Conservation (phyloP, 495 filamentous ascomycete species). For the Penicillium daleae region DNA sequence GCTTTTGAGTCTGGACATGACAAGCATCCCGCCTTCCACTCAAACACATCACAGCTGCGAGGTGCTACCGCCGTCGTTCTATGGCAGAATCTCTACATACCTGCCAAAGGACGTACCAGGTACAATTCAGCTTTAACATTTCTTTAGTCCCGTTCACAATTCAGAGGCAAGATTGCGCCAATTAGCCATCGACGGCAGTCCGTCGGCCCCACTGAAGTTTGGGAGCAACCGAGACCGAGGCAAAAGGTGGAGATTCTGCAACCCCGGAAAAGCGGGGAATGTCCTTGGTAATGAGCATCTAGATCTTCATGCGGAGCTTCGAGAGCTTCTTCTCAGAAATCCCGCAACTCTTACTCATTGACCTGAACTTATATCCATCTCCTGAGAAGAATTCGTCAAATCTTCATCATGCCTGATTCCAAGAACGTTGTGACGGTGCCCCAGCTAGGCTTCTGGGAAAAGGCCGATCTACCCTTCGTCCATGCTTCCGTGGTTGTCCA, state of each 20-base stretch:
- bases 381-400: not conserved
- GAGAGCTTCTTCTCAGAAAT: not conserved
- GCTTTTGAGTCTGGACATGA: too few relatives aligned
- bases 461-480: slow-evolving; percentile 30
- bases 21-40: too few relatives aligned
- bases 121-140: not conserved
- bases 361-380: not conserved
- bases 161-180: not conserved
- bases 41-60: too few relatives aligned
- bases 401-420: slow-evolving; percentile 8
- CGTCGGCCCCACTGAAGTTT: slow-evolving; percentile 12
- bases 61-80: too few relatives aligned
- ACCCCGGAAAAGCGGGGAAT: slow-evolving; percentile 14
- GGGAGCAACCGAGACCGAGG: slow-evolving; percentile 19
- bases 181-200: not conserved
- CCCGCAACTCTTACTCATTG: not conserved
- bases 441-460: slow-evolving; percentile 45
- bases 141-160: not conserved
- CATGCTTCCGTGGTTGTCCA: slow-evolving; percentile 26
- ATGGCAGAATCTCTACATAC: too few relatives aligned
- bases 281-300: too few relatives aligned
- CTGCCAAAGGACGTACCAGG: too few relatives aligned
- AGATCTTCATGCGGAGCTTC: not conserved
- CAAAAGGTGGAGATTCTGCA: slow-evolving; percentile 11
- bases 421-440: slow-evolving; percentile 21